Evolutionary conservation across 306 rosid genomes (phyloP).

Genomic region (Abrus precatorius): DNA sequence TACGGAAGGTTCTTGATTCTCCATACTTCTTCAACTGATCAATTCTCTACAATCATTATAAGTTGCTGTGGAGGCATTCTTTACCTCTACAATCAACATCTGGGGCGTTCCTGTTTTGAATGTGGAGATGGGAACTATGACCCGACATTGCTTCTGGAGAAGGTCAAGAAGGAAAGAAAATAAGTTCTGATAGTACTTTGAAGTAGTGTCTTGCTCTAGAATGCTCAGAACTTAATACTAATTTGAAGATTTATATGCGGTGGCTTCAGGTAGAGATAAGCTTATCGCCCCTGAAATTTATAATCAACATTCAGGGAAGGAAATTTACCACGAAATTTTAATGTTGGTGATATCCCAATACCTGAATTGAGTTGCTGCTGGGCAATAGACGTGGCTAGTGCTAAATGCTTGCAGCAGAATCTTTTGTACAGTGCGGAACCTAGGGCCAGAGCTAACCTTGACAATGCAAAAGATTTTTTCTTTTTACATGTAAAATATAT

Average conservation of each 20-base stretch:
- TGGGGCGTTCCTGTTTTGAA: constrained; percentile 37
- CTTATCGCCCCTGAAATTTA: constrained; percentile 12
- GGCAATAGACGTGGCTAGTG: constrained; percentile 33
- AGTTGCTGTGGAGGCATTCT: constrained; percentile 29
- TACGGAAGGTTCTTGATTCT: constrained; percentile 74
- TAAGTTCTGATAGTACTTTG: constrained; percentile 31
- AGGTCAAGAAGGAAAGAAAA: constrained; percentile 36
- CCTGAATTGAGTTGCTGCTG: constrained; percentile 45
- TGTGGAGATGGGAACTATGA: constrained; percentile 41
- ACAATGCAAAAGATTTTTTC: constrained; percentile 13
- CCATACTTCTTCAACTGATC: constrained; percentile 85
- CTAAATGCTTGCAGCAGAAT: constrained; percentile 37
- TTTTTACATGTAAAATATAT: constrained; percentile 32
- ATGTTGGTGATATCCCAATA: constrained; percentile 31
- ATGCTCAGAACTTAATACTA: constrained; percentile 1
- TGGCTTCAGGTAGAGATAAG: neutral
- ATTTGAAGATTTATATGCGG: neutral
- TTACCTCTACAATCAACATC: constrained; percentile 17
- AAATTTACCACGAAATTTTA: constrained; percentile 43
- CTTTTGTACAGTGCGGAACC: constrained; percentile 50
- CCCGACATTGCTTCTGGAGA: constrained; percentile 43
- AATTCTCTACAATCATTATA: constrained; percentile 1
- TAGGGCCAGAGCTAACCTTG: constrained; percentile 41
- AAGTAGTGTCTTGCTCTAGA: constrained; percentile 29
- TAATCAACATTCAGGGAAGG: constrained; percentile 38